Percentiles rank a stretch among this genome's conserved stretches.
Evolutionary conservation across 192 early-diverging fungal genomes (phyloP).

Genomic region (Globomyces pollinis-pini): DNA sequence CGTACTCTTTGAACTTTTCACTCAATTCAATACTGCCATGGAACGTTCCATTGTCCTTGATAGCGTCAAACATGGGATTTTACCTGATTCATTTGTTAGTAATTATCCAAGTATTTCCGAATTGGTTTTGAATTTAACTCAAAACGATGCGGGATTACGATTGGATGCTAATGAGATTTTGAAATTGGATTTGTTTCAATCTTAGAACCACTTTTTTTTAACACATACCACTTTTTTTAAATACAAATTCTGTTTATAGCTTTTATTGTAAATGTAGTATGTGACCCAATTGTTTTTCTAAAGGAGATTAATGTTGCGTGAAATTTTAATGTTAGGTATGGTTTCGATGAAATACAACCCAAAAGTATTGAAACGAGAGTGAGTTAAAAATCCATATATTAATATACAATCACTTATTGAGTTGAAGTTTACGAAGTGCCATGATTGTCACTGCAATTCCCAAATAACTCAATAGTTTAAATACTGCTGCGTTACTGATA

Average conservation of each 20-base stretch:
- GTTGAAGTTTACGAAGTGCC: conserved; percentile 22
- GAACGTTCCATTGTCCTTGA: conserved; percentile 19
- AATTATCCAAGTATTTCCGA: background rate
- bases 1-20: conserved; percentile 39
- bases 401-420: no score
- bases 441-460: conserved; percentile 26
- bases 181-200: no score
- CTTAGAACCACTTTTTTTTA: no score
- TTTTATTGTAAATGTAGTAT: no score
- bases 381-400: no score
- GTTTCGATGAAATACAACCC: no score
- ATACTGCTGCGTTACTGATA: conserved; percentile 31
- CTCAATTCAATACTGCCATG: conserved; percentile 35
- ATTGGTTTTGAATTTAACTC: background rate
- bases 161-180: no score
- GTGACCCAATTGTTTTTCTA: no score
- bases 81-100: background rate
- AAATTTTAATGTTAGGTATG: conserved; percentile 7
- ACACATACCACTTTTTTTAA: no score
- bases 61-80: conserved; percentile 1
- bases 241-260: no score
- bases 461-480: conserved; percentile 26
- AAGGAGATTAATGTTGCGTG: background rate
- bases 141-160: background rate
- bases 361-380: no score